These are phyloP conservation scores for Vicia villosa DNA, from an alignment of 306 rosid species.

Conservation along the genomic window DNA sequence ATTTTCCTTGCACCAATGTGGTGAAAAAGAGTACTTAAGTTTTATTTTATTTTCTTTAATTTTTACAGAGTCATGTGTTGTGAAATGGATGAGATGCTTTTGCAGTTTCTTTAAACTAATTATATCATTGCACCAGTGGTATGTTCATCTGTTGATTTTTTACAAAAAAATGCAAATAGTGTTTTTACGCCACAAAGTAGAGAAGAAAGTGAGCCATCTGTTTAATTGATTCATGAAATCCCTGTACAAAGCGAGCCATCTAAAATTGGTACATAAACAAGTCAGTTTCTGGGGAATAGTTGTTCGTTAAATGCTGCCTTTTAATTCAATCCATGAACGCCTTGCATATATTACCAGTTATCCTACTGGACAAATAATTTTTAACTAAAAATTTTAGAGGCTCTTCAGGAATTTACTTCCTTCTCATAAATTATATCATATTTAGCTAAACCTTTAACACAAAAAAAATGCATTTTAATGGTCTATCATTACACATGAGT, in stretches of 20 bases:
- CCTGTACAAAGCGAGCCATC: not conserved
- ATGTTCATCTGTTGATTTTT: not conserved
- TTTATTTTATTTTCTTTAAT: not conserved
- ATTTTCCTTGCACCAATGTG: slow-evolving; percentile 2
- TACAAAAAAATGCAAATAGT: not conserved
- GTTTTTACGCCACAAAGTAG: not conserved
- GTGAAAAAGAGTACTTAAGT: slow-evolving; percentile 7
- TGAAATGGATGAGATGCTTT: slow-evolving; percentile 18
- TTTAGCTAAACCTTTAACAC: not conserved
- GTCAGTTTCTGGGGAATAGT: not conserved
- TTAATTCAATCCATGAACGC: too few species aligned
- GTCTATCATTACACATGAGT: not conserved
- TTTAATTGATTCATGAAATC: not conserved
- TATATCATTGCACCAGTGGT: slow-evolving; percentile 3
- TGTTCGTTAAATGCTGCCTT: too few species aligned
- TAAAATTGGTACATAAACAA: not conserved
- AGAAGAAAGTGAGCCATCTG: not conserved
- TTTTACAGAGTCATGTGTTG: slow-evolving; percentile 18
- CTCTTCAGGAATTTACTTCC: not conserved
- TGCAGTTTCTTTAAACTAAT: slow-evolving; percentile 13
- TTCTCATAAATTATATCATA: not conserved
- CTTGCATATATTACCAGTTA: too few species aligned
- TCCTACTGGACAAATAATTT: too few species aligned
- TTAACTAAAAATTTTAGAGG: too few species aligned
- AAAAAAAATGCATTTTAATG: not conserved